Conservation (phyloP, 2,329 filamentous ascomycete genomes). For the Parafenestella ontariensis region DNA sequence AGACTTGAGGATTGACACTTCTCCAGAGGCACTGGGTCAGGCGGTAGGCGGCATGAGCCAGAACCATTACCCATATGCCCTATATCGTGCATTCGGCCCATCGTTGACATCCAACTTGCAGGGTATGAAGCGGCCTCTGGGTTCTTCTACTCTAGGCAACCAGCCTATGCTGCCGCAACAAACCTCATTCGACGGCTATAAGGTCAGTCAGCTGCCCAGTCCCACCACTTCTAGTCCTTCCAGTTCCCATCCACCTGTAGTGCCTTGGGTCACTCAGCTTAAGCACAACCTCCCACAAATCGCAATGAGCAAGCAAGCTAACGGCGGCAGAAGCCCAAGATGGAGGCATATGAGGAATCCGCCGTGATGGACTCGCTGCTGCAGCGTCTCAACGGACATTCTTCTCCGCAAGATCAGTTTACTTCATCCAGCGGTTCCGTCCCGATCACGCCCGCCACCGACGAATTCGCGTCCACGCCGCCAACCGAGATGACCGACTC, state of each 20-base stretch:
- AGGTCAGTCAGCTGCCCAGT: constrained; percentile 33
- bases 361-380: constrained; percentile 68
- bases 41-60: constrained; percentile 41
- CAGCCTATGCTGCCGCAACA: constrained; percentile 28
- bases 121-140: constrained; percentile 50
- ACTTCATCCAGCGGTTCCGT: constrained; percentile 66
- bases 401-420: constrained; percentile 59
- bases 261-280: background rate
- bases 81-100: constrained; percentile 27
- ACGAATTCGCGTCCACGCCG: constrained; percentile 55
- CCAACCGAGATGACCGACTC: constrained; percentile 33
- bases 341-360: constrained; percentile 47
- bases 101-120: constrained; percentile 46
- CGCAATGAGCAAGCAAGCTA: too few species aligned
- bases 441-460: constrained; percentile 68
- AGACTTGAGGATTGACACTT: constrained; percentile 44
- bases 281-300: background rate
- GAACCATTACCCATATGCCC: constrained; percentile 25
- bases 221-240: background rate
- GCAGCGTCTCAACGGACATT: constrained; percentile 71
- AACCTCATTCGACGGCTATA: constrained; percentile 33
- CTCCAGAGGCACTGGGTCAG: constrained; percentile 43
- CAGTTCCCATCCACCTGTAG: background rate
- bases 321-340: constrained; percentile 56
- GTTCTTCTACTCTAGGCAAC: constrained; percentile 46